These are phyloP conservation scores for Themeda triandra DNA, from an alignment of 176 grass and related monocot species.

Conservation along the genomic window DNA sequence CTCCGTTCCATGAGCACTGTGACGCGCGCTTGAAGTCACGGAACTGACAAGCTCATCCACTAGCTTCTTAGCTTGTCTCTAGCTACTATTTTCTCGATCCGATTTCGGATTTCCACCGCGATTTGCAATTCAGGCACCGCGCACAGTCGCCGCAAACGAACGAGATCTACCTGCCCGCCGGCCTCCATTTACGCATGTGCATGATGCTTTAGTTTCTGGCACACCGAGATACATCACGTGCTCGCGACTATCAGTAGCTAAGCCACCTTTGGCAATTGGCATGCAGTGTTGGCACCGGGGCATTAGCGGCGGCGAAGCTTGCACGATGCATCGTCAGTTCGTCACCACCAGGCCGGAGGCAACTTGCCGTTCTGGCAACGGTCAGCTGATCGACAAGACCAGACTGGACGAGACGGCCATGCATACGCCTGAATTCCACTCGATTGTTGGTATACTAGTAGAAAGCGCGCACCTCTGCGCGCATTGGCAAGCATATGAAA, in stretches of 20 bases:
- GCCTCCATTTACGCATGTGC: neutral
- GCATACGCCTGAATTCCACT: neutral
- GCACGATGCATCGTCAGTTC: neutral
- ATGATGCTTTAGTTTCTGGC: neutral
- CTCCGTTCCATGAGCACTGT: constrained; percentile 34
- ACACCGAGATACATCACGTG: constrained; percentile 7
- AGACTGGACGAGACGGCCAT: too few relatives aligned
- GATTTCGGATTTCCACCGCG: neutral
- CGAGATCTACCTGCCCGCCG: neutral
- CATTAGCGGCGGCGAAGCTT: constrained; percentile 15
- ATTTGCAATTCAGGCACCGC: neutral
- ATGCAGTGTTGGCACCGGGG: constrained; percentile 1
- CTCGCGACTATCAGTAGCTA: neutral
- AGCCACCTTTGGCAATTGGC: neutral
- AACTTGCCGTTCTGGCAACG: neutral
- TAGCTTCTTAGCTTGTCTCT: neutral
- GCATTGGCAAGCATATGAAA: too few relatives aligned
- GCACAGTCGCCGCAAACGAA: neutral
- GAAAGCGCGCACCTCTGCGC: too few relatives aligned
- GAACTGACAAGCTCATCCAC: constrained; percentile 20
- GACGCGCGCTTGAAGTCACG: constrained; percentile 13
- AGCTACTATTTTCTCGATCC: neutral
- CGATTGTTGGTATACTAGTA: neutral
- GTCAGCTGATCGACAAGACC: neutral
- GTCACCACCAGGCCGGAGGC: neutral